Percentiles rank a stretch among this genome's conserved stretches.
Evolutionary conservation across 257 asterid species (phyloP).

Genomic region (Gentiana straminea): DNA sequence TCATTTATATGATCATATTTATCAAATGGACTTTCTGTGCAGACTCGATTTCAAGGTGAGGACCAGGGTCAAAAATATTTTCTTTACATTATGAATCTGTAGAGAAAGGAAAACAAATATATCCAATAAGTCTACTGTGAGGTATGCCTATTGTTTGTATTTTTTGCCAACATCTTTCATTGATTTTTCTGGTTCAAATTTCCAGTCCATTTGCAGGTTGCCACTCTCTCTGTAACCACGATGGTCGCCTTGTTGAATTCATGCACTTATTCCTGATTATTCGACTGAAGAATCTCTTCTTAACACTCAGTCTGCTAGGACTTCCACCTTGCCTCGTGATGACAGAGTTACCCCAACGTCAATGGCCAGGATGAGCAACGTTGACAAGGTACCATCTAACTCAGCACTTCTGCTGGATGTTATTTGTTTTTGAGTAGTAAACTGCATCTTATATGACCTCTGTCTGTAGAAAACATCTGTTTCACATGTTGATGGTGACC

Average conservation of each 20-base stretch:
- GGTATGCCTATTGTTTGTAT: constrained; percentile 32
- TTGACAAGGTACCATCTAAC: constrained; percentile 47
- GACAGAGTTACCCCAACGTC: constrained; percentile 51
- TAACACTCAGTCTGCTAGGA: constrained; percentile 37
- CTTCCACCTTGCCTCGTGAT: constrained; percentile 32
- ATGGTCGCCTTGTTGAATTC: constrained; percentile 90
- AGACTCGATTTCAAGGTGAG: constrained; percentile 83
- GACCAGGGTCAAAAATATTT: constrained; percentile 76
- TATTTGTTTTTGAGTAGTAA: constrained; percentile 10
- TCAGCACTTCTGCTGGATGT: constrained; percentile 10
- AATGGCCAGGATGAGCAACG: constrained; percentile 26
- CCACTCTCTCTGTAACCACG: constrained; percentile 64
- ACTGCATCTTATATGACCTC: constrained; percentile 10
- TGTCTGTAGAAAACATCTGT: constrained; percentile 46
- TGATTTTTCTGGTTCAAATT: background rate
- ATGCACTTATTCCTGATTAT: constrained; percentile 74
- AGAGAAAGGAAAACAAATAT: constrained; percentile 59
- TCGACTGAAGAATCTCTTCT: constrained; percentile 45
- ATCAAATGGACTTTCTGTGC: constrained; percentile 29
- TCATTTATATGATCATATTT: constrained; percentile 5
- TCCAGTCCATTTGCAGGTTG: constrained; percentile 48
- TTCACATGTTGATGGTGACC: constrained; percentile 35
- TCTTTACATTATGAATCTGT: constrained; percentile 82
- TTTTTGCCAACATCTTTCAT: constrained; percentile 10
- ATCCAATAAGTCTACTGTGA: constrained; percentile 69